Base-by-base conservation (phyloP, 2,329 filamentous ascomycete genomes). In the Nannizzia gypsea region DNA sequence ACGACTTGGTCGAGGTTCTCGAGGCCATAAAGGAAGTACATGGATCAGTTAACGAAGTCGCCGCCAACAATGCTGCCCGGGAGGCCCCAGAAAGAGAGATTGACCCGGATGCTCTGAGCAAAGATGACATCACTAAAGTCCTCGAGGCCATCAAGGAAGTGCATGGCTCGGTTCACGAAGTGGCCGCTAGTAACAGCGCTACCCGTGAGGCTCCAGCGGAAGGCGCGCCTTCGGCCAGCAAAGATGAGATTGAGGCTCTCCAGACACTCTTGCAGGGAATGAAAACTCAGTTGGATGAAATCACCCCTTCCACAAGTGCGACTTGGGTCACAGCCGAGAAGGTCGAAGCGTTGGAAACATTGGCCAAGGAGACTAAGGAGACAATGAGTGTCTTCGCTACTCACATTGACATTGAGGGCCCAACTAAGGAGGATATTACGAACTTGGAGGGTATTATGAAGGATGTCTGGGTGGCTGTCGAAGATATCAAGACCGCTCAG, bases 181-280 rank as follows among this genome's bases (percentile, higher is more conserved):
- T 82, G 61, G 67, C 79, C 66, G 66, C 78, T 65, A 38, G 26
- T 2, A 42, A 42, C 31, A 70, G 76, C n/a, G 74, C 74, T 9
- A 64, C 61, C 56, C 63, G 57, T 28, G 62, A 63, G 42, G 40
- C 42, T 11, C 58, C 56, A 5, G 63, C 65, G 9, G 69, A 74
- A 13, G 78, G 81, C 55, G 83, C 84, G 40, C 71, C 79, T 1
- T 38, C 31, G 13, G 85, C 87, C 4, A 84, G 80, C 34, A 89
- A 89, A 69, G 90, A 96, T 65, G 91, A 97, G 66, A 89, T 91
- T 0, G 84, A 92, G 63, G 90, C 90, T 9, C 91, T 97, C 61
- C 92, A 96, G 72, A 95, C 88, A 0, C 84, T 97, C 56, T 80
- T 97, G 11, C 84, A 87, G 46, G 96, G 95, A 70, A 91, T 90